phyloP scores from a whole-genome alignment of 2,329 filamentous ascomycete genomes.

The Xylogone sp. region DNA sequence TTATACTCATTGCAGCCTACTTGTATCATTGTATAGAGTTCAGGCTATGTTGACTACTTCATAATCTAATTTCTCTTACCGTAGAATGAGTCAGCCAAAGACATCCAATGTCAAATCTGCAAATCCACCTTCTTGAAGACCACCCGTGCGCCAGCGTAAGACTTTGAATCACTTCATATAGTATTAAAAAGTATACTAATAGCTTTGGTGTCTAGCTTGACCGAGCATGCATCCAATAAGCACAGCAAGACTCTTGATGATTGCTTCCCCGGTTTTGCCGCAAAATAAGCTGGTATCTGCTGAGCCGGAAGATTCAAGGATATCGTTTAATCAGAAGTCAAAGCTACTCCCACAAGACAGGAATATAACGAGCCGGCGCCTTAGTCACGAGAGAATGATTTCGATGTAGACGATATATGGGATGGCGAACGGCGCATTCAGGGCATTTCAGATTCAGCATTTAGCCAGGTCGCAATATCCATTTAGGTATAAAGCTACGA shows the following conservation, averaged over 20 bases:
- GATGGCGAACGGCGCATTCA: conserved; percentile 2
- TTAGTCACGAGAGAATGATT: neutral
- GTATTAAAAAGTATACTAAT: neutral
- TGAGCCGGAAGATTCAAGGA: neutral
- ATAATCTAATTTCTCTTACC: neutral
- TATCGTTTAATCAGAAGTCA: too few species aligned
- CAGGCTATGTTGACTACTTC: neutral
- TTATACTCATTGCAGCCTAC: too few species aligned
- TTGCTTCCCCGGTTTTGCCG: conserved; percentile 59
- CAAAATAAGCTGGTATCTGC: conserved; percentile 1
- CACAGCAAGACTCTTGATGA: conserved; percentile 69
- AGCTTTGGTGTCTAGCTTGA: conserved; percentile 43
- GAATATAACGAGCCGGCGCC: too few species aligned
- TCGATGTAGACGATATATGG: neutral
- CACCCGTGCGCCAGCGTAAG: conserved; percentile 66
- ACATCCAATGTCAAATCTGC: conserved; percentile 74
- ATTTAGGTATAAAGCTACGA: neutral
- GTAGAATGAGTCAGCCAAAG: conserved; percentile 70
- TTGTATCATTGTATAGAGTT: too few species aligned
- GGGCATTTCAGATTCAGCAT: conserved; percentile 4
- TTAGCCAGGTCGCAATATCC: neutral
- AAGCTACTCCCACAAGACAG: too few species aligned
- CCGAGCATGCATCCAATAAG: conserved; percentile 71
- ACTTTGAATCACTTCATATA: conserved; percentile 9
- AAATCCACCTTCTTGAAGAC: conserved; percentile 77